phyloP scores from a whole-genome alignment of 805 yeast species.

The Maudiozyma bulderi region DNA sequence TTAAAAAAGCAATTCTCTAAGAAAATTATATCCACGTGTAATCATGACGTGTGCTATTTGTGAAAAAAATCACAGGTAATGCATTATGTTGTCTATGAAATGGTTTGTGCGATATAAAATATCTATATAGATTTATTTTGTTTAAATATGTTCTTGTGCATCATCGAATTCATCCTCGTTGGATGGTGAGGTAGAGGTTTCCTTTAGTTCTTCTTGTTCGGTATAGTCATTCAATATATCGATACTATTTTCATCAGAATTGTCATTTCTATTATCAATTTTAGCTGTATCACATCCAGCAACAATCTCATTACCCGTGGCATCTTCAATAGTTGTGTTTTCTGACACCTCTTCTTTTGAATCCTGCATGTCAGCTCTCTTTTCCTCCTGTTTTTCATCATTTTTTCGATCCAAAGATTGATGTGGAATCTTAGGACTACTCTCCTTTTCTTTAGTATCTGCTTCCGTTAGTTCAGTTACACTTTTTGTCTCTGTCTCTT shows the following conservation, averaged over 20 bases:
- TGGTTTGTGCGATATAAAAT: not conserved
- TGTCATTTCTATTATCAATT: not conserved
- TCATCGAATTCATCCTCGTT: slow-evolving; percentile 12
- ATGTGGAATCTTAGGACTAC: too few species aligned
- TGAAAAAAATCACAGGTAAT: too few species aligned
- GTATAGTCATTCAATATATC: slow-evolving; percentile 8
- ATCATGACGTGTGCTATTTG: too few species aligned
- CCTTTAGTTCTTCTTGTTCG: not conserved
- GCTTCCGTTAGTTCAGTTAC: not conserved
- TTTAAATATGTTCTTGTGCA: slow-evolving; percentile 11
- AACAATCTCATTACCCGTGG: not conserved
- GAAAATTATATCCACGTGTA: too few species aligned
- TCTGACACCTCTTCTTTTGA: not conserved
- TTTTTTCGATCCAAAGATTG: too few species aligned
- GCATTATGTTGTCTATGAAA: too few species aligned
- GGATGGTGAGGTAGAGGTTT: not conserved
- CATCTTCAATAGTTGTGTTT: not conserved
- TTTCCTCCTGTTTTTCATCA: not conserved
- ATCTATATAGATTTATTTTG: not conserved
- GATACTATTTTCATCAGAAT: not conserved
- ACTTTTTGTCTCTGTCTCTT: not conserved
- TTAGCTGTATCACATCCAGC: not conserved
- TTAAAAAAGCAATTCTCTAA: too few species aligned
- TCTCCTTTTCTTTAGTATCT: not conserved
- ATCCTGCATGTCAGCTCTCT: not conserved